Evolutionary conservation across 352 stramenopile species (phyloP), one percentile per base, ranked within the genome.

Genomic region (Pythium rhizo-oryzae): DNA sequence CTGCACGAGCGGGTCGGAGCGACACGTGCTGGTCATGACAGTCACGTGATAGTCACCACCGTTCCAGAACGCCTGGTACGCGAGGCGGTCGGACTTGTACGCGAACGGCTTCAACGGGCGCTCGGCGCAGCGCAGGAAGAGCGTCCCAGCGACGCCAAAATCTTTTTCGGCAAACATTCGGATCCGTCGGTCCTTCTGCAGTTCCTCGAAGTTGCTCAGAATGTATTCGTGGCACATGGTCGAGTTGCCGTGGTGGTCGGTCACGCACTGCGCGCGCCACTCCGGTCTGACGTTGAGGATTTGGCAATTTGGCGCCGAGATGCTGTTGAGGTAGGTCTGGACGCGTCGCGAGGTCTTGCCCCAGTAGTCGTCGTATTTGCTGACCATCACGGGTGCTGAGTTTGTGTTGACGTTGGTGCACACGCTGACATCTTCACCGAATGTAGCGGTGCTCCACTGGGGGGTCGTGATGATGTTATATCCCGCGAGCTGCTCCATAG

Each of bases 71-170:
- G 71, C 72, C 65, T 87, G 74, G 12, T 81, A 67, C 21, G 82
- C 72, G 76, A 90, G 72, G 39, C 87, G 59, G 60, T 90, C 81
- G 8, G 79, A 82, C 13, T 87, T 76, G 64, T 80, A 90, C 21
- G 64, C 56, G 67, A 90, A 88, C 2, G 63, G 43, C 1, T 39
- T 35, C 8, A 69, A 41, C 0, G 81, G 76, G 25, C 81, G 76
- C 7, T 72, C 76, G 19, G 66, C 54, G 52, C 81, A 90, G 16
- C 78, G 75, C 28, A 90, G 39, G n/a, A 88, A 90, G 0, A 79
- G 75, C 51, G 77, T 65, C 8, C 81, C 81, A 18, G 43, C 23
- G 19, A 49, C 54, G 1, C 81, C 81, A 35, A 84, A 84, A 39
- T 88, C 81, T 23, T 65, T 70, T 2, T 69, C 59, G 72, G 51